phyloP scores from a whole-genome alignment of 805 yeast genomes.

The Candida methanosorbosa region DNA sequence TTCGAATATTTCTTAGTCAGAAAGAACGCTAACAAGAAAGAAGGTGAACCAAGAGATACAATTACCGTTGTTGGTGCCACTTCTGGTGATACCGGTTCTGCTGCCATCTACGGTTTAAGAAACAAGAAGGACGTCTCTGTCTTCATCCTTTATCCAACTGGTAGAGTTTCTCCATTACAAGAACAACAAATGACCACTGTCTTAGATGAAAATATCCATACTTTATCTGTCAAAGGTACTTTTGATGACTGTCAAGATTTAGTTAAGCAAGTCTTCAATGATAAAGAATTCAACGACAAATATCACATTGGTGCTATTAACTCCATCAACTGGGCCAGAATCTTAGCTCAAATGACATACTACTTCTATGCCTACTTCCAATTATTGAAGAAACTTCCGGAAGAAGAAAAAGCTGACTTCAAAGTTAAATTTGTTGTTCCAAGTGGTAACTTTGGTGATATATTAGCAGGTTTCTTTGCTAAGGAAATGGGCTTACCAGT shows the following conservation, averaged over 20 bases:
- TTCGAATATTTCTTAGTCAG: constrained; percentile 87
- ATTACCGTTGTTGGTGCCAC: constrained; percentile 99
- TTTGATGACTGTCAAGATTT: constrained; percentile 98
- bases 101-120: constrained; percentile 96
- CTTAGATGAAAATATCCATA: constrained; percentile 85
- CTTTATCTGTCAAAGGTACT: constrained; percentile 90
- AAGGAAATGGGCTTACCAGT: constrained; percentile 92
- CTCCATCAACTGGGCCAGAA: constrained; percentile 99
- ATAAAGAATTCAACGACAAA: constrained; percentile 73
- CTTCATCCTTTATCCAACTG: constrained; percentile 93
- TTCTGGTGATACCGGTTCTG: constrained; percentile 98
- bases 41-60: constrained; percentile 52
- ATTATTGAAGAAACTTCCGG: constrained; percentile 31
- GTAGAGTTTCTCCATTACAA: constrained; percentile 95
- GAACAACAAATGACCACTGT: constrained; percentile 99
- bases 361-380: constrained; percentile 90
- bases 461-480: constrained; percentile 93
- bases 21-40: constrained; percentile 47
- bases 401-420: constrained; percentile 45
- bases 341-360: constrained; percentile 94
- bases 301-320: constrained; percentile 97
- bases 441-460: constrained; percentile 97
- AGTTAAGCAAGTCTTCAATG: constrained; percentile 90
- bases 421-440: constrained; percentile 87
- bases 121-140: constrained; percentile 98